Percentiles rank a stretch among this genome's conserved stretches.
These are phyloP conservation scores for Fonsecaea pedrosoi DNA, from an alignment of 2,329 filamentous ascomycete genomes.

Conservation along the genomic window DNA sequence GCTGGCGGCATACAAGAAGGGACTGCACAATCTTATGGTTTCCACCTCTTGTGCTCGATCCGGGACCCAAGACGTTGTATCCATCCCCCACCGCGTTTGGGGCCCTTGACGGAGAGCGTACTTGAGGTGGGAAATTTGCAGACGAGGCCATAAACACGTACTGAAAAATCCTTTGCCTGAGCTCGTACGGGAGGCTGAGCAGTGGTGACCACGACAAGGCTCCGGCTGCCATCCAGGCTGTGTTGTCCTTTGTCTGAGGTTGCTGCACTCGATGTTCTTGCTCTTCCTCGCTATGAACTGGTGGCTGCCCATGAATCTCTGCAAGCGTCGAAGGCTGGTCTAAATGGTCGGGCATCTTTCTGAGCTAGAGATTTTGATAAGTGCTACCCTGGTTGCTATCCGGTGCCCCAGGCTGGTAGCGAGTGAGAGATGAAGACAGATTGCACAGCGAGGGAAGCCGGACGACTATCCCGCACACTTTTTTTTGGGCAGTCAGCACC, in stretches of 20 bases:
- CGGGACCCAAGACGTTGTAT: constrained; percentile 1
- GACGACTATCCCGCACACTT: background rate
- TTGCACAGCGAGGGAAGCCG: background rate
- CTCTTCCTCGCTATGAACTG: background rate
- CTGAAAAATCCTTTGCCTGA: constrained; percentile 20
- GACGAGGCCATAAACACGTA: constrained; percentile 8
- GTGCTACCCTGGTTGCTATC: background rate
- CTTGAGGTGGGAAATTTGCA: constrained; percentile 10
- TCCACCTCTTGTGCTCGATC: background rate
- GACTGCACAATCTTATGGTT: constrained; percentile 8
- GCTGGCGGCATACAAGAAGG: constrained; percentile 18
- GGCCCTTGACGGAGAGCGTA: background rate
- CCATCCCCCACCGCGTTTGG: constrained; percentile 6
- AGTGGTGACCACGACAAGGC: constrained; percentile 1
- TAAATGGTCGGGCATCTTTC: background rate
- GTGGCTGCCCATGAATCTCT: background rate
- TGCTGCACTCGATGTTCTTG: background rate
- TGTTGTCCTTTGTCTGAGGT: background rate
- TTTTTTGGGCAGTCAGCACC: background rate
- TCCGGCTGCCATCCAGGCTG: background rate
- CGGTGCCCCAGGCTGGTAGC: background rate
- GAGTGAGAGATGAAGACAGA: background rate
- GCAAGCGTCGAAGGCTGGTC: background rate
- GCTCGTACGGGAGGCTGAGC: constrained; percentile 21
- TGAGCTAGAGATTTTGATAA: background rate